Evolutionary conservation across 2,329 filamentous ascomycete genomes (phyloP), one percentile per base, ranked within the genome.

Genomic region (Ophiocordyceps sinensis): DNA sequence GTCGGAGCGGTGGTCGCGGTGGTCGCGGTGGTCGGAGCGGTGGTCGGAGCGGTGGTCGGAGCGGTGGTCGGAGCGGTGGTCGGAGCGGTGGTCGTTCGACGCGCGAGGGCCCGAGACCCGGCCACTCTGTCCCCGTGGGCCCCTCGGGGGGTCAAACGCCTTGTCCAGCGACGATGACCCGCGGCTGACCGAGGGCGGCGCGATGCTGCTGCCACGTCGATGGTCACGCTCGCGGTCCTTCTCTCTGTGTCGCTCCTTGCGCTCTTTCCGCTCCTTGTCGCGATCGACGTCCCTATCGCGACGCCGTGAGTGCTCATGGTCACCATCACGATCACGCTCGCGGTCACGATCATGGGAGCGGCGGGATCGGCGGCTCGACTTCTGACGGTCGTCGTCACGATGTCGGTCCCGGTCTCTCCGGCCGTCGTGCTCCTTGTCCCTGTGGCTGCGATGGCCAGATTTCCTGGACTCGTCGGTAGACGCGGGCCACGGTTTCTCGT

Each of bases 401-500:
- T 70, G 62, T 26, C 50, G 53, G 29, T 76, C 66, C 50, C 66
- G 59, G 41, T 69, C 63, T 29, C 50, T 53, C 31, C 52, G 53
- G 40, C 64, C 56, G 37, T 73, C 68, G 28, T 57, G 57, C 43
- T 64, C 66, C 43, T 67, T 67, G 35, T 82, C 75, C 47, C 70
- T 71, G 40, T 73, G 77, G 49, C 76, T 77, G 45, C 76, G 74
- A 50, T 78, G 74, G 38, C 69, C 67, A 7, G 73, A 70, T 41
- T 70, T 61, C 47, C 70, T 75, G 31, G 69, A 68, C 10, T 71
- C 68, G 12, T 76, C 73, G 1, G 72, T 73, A 3, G 83, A 85
- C 5, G 70, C 68, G 5, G 82, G 85, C 43, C 80, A 70, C 1
- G 79, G 77, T 39, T 72, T 70, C 38, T 77, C 71, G 12, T 65